Evolutionary conservation across 352 stramenopile genomes (phyloP).

Genomic region (Pythium coloratum): DNA sequence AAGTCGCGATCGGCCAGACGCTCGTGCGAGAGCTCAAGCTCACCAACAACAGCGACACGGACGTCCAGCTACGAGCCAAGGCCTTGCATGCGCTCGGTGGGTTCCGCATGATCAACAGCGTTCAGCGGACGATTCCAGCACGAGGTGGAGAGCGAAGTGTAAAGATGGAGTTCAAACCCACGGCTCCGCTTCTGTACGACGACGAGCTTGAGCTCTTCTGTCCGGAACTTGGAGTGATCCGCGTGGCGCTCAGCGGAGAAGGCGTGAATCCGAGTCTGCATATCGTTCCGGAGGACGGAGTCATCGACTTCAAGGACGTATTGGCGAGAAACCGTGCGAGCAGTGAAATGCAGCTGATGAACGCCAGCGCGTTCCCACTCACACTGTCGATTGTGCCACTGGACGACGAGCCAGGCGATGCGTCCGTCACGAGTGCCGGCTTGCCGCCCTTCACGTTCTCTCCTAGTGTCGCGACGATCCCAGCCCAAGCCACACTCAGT

Average conservation of each 20-base stretch:
- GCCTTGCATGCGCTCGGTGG: slow-evolving; percentile 80
- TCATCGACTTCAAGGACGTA: slow-evolving; percentile 69
- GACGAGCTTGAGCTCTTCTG: slow-evolving; percentile 70
- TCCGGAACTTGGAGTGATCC: slow-evolving; percentile 31
- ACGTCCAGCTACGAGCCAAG: slow-evolving; percentile 44
- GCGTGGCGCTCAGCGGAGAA: slow-evolving; percentile 52
- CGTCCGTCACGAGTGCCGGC: slow-evolving; percentile 23
- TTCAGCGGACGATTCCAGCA: slow-evolving; percentile 42
- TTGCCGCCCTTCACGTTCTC: slow-evolving; percentile 65
- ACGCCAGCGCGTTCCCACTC: slow-evolving; percentile 68
- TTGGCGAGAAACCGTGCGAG: slow-evolving; percentile 48
- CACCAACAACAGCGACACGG: slow-evolving; percentile 42
- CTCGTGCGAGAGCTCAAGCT: slow-evolving; percentile 59
- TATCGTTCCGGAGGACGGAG: slow-evolving; percentile 59
- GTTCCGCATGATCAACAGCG: slow-evolving; percentile 77
- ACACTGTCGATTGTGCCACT: slow-evolving; percentile 44
- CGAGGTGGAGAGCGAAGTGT: slow-evolving; percentile 31
- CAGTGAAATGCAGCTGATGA: slow-evolving; percentile 55
- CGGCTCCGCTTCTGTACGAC: slow-evolving; percentile 51
- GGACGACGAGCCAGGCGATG: not conserved
- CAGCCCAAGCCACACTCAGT: slow-evolving; percentile 44
- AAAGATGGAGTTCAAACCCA: slow-evolving; percentile 72
- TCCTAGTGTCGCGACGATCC: slow-evolving; percentile 60
- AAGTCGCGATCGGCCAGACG: slow-evolving; percentile 83
- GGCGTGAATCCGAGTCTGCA: slow-evolving; percentile 79